Base-by-base conservation (phyloP, 441 rosid species). In the Geranium incanum region DNA sequence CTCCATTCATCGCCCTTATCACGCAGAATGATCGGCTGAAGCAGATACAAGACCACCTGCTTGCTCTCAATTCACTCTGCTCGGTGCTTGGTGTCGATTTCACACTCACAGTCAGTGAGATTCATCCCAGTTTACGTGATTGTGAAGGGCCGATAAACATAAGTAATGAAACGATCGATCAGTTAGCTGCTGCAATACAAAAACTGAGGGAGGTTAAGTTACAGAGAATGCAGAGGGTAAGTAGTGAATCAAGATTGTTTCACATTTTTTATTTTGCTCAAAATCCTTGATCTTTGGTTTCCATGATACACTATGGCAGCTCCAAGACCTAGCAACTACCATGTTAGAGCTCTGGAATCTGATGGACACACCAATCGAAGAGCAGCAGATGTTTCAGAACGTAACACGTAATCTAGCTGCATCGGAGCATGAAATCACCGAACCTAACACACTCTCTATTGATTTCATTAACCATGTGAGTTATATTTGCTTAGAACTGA, bases 291-390 rank as follows among this genome's bases (percentile, higher is more conserved):
- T 5, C 19, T 45, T 45, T 66, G 71, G 52, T 68, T 72, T 41
- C 5, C 11, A 41, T 41, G 48, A 5, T 41, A 36, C 36, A 36
- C 43, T 19, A 63, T 73, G 70, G 77, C 85, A 95, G 99, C 93
- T 95, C 38, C 99, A 95, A 93, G 99, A 95, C 81, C 88, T 91
- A 62, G 97, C 95, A 71, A 84, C 92, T 57, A 81, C 91, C 68
- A 85, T 95, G 94, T 78, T 95, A 83, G 96, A 89, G 82, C 84
- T 94, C 62, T 95, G 99, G 98, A 85, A 92, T 78, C 80, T 92
- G 86, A 95, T 95, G 99, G 98, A 95, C 71, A 95, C 98, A 66
- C 99, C 99, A 52, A 50, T 86, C 59, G 97, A 92, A 74, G 98
- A 95, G 81, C 99, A 95, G 73, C 98, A 91, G 81, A 81, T 78